Evolutionary conservation across 2,329 filamentous ascomycete genomes (phyloP), one percentile per base, ranked within the genome.

Genomic region (Arthrobotrys conoides): DNA sequence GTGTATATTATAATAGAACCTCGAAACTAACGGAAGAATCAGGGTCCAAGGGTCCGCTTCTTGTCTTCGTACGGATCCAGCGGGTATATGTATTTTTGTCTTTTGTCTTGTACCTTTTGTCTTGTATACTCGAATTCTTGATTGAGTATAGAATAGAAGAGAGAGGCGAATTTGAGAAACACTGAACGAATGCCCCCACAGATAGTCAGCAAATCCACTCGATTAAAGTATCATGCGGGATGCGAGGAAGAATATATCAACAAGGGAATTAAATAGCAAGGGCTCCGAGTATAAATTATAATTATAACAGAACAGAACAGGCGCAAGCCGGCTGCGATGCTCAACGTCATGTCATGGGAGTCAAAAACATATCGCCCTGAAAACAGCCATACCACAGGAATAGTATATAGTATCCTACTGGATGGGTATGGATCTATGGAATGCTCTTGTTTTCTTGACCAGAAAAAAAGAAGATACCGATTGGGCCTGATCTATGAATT

Each of bases 341-440:
- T 68, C 63, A 72, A 78, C 75, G 75, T 78, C 75, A 78, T 78
- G 75, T 78, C 75, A 78, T 78, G 53, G 53, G 69, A 68, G 33
- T 63, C 66, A 44, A 24, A 46, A 51, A n/a, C n/a, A n/a, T 49
- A 30, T 57, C 68, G 75, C 75, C 44, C 75, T 69, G 75, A 69
- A 78, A 78, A 78, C 75, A 78, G 75, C 70, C 70, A 72, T 73
- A 67, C 70, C 66, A 64, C 73, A 63, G 20, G 24, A 71, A 33
- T 38, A 27, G 55, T 44, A 38, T 44, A 41, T 30, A 69, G 24
- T 33, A 57, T 65, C 55, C 36, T 20, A 27, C 57, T 61, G 20
- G 57, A 27, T 41, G 27, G 6, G 27, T 3, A 30, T 30, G 38
- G 63, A 53, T 36, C 64, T 49, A 64, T 44, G 64, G 71, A 75